phyloP scores from a whole-genome alignment of 2,329 filamentous ascomycete genomes.

The Sclerotiophoma versabilis region DNA sequence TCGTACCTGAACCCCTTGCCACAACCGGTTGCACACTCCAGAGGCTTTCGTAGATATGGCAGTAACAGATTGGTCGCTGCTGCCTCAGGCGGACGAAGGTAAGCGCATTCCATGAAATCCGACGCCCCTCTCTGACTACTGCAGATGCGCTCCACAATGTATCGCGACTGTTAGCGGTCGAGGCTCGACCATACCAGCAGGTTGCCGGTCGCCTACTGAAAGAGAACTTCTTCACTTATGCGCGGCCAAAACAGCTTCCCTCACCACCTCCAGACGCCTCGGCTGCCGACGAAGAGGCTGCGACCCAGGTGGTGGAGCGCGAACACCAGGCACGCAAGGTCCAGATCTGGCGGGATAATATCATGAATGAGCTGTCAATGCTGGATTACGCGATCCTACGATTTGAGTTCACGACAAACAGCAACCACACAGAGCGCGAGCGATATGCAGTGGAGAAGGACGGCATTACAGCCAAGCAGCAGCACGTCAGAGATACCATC shows the following conservation, averaged over 20 bases:
- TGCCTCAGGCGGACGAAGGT: conserved; percentile 76
- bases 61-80: conserved; percentile 64
- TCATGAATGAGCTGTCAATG: conserved; percentile 85
- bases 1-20: neutral
- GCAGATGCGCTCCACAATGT: conserved; percentile 81
- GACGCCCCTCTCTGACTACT: conserved; percentile 9
- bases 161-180: conserved; percentile 82
- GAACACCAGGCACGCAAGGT: conserved; percentile 63
- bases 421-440: conserved; percentile 82
- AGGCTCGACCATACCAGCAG: conserved; percentile 91
- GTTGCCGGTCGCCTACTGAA: conserved; percentile 81
- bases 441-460: conserved; percentile 83
- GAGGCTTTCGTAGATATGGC: conserved; percentile 51
- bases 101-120: neutral
- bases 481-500: conserved; percentile 79
- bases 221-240: conserved; percentile 69
- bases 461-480: conserved; percentile 78
- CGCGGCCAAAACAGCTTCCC: conserved; percentile 62
- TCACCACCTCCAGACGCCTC: conserved; percentile 71
- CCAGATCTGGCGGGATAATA: conserved; percentile 78
- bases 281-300: conserved; percentile 55
- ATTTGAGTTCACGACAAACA: conserved; percentile 83
- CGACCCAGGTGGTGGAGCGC: conserved; percentile 53
- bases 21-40: neutral
- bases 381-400: conserved; percentile 87